A percentile compares a stretch with the other conserved stretches of the same genome.
These are phyloP conservation scores for Fraxinus quadrangulata DNA, from an alignment of 257 asterid species.

Conservation along the genomic window DNA sequence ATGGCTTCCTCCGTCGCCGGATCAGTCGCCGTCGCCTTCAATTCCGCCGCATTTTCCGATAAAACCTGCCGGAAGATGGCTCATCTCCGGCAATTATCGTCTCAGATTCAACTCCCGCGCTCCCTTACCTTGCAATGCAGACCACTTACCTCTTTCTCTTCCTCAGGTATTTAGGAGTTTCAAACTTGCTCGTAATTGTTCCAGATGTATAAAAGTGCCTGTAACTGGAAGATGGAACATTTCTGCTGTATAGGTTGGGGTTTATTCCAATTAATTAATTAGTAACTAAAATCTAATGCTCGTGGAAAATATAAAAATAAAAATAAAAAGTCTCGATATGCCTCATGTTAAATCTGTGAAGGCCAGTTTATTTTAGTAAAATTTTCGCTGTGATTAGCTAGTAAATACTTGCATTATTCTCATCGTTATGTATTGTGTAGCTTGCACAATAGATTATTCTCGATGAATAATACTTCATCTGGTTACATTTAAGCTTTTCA, in stretches of 20 bases:
- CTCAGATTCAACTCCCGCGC: constrained; percentile 40
- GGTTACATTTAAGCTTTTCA: background rate
- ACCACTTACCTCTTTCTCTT: constrained; percentile 45
- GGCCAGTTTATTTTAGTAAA: background rate
- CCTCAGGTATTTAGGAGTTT: constrained; percentile 39
- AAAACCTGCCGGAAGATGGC: constrained; percentile 31
- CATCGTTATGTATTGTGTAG: background rate
- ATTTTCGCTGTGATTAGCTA: background rate
- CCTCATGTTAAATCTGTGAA: background rate
- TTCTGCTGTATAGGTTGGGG: background rate
- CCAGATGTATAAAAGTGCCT: background rate
- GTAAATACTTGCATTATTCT: background rate
- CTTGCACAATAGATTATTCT: background rate
- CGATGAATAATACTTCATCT: background rate
- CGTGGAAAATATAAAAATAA: background rate
- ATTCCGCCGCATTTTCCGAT: constrained; percentile 35
- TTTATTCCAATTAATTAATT: background rate
- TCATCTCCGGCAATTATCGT: constrained; percentile 29
- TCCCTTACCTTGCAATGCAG: constrained; percentile 46
- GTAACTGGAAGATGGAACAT: background rate
- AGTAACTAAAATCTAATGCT: background rate
- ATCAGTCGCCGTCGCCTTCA: constrained; percentile 53
- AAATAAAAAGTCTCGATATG: background rate
- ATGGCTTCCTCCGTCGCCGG: constrained; percentile 62
- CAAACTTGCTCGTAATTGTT: background rate